Conservation (phyloP, 176 grass and related monocot species). For the Urochloa ruziziensis region DNA sequence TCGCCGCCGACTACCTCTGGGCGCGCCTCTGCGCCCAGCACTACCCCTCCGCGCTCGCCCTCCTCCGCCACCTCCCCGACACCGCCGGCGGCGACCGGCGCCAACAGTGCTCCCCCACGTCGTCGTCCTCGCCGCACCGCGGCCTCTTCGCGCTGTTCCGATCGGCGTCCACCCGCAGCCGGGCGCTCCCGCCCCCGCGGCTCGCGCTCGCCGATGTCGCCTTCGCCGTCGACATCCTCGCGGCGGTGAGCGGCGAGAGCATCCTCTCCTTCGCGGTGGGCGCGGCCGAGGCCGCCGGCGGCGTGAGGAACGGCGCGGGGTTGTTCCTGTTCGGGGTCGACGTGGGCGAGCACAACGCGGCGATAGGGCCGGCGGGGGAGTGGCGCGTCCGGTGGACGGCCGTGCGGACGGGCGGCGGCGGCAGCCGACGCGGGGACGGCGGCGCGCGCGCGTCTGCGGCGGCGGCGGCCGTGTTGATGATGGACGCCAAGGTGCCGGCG, state of each 20-base stretch:
- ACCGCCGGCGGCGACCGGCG: not conserved
- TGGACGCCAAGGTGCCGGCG: constrained; percentile 52
- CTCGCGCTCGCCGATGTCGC: constrained; percentile 56
- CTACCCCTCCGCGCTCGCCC: constrained; percentile 54
- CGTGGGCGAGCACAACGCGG: constrained; percentile 7
- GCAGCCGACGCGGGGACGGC: not conserved
- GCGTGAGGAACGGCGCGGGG: not conserved
- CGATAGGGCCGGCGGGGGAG: not conserved
- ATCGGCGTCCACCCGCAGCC: constrained; percentile 25
- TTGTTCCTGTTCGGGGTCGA: constrained; percentile 63
- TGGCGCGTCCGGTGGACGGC: constrained; percentile 61
- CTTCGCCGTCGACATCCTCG: constrained; percentile 61
- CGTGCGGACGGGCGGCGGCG: constrained; percentile 33
- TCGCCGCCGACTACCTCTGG: constrained; percentile 70
- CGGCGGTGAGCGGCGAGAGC: not conserved
- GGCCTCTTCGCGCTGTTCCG: constrained; percentile 57
- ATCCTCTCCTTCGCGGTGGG: constrained; percentile 39
- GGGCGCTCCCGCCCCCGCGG: constrained; percentile 1
- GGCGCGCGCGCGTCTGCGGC: too few species aligned
- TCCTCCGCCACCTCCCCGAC: not conserved
- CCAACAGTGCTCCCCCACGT: not conserved
- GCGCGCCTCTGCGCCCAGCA: constrained; percentile 43
- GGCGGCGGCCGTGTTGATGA: constrained; percentile 50
- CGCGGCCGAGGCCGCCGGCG: not conserved
- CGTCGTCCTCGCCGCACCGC: constrained; percentile 24